Evolutionary conservation across 2,329 filamentous ascomycete species (phyloP), one percentile per base, ranked within the genome.

Genomic region (Aureobasidium melanogenum): DNA sequence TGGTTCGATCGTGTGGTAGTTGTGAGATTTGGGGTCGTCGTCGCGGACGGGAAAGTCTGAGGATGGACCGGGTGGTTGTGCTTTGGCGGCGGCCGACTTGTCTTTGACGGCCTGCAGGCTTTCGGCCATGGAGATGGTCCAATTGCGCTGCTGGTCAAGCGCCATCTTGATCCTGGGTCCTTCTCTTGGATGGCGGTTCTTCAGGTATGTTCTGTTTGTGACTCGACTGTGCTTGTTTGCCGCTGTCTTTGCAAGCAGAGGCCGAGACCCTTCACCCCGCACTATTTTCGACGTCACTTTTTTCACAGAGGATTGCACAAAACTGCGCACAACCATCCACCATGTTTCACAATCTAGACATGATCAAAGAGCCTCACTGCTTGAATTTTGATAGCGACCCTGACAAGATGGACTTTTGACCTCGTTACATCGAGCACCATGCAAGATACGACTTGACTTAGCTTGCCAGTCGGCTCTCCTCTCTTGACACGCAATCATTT

Each of bases 91-190:
- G 22, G 41, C 41, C 3, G 54, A n/a, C 30, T 46, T 57, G 54
- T 57, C 41, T 60, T 69, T 57, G n/a, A 32, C 30, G 30, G 54
- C 65, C 41, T 68, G 66, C 34, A 72, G 66, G 60, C 72, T 72
- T 44, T 74, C 68, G 30, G 69, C 71, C 71, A 73, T 73, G 30
- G 66, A 67, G 50, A 71, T 64, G 28, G 65, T 67, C 71, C 71
- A 73, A 63, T 73, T 73, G 32, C 67, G 62, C 62, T 71, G 70
- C 47, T 68, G 66, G 55, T 73, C 69, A 41, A 73, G 64, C 24
- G 71, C 71, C 71, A 73, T 72, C 38, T 38, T 58, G 41, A 3
- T 48, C 9, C 3, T 44, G 19, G 19, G n/a, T 50, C 30, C 24
- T 19, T 12, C 30, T 47, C 44, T 38, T 36, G 44, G 5, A 26